Base-by-base conservation (phyloP, 805 yeast genomes). In the Ogataea dorogensis region DNA sequence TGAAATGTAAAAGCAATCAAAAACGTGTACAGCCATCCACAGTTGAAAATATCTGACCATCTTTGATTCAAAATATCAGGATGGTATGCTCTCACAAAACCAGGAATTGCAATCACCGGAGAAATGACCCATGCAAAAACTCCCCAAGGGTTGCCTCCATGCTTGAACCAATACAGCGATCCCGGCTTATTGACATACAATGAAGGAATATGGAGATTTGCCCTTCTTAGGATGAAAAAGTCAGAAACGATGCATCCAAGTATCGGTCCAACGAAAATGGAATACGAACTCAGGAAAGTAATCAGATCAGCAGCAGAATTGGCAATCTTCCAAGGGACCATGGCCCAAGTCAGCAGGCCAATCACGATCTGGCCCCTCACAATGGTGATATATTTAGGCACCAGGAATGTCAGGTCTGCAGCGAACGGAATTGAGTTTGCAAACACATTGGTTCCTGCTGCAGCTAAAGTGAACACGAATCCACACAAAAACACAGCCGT, bases 371-470 rank as follows among this genome's bases (percentile, higher is more conserved):
- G 51, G 8, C 46, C 53, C 35, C 53, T 40, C 17, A 56, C 38
- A 39, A 56, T 56, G 5, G 50, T 51, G 40, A 54, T 52, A 26
- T 56, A 56, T 27, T 47, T 53, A 24, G 59, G 61, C 7, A 50
- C 18, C 21, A 54, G 36, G 27, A 56, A 54, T 6, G 52, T 36
- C n/a, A 54, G 28, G 37, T 56, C 61, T n/a, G 54, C 54, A 11
- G 59, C 55, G 33, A 49, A 44, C 7, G 53, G 51, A 30, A 49
- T 49, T 6, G 49, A 46, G 40, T 56, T 56, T 10, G 52, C 61
- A 44, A 56, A 54, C n/a, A 52, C 51, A 28, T 56, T 56, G 5
- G 61, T 56, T 31, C 58, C 58, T 18, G 58, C 59, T 17, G 56
- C 54, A 4, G 54, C 58, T 24, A 49, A 20, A 7, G 47, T 46